Percentiles rank a stretch among this genome's conserved stretches.
Evolutionary conservation across 495 filamentous ascomycete species (phyloP).

Genomic region (Podospora pseudocomata): DNA sequence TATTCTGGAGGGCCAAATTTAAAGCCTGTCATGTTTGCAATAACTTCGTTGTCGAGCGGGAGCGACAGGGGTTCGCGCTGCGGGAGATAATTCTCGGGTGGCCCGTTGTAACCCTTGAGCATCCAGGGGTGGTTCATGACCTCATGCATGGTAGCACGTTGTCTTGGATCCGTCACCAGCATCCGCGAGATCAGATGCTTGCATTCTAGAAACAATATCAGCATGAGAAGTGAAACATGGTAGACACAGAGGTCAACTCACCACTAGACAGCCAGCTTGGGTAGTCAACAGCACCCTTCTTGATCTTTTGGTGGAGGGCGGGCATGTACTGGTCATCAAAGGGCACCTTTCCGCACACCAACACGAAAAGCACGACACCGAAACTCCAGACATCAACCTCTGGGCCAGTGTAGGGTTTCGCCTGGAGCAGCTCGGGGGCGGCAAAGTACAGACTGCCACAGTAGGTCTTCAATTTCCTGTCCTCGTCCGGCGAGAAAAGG

Average conservation of each 20-base stretch:
- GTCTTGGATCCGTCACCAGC: slow-evolving; percentile 90
- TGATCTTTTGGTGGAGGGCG: slow-evolving; percentile 97
- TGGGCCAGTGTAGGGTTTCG: slow-evolving; percentile 88
- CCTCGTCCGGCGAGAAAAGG: slow-evolving; percentile 79
- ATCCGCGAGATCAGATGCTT: slow-evolving; percentile 90
- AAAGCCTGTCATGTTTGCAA: slow-evolving; percentile 95
- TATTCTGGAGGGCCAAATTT: slow-evolving; percentile 88
- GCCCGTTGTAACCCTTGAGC: slow-evolving; percentile 80
- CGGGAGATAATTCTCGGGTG: slow-evolving; percentile 89
- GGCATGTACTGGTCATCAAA: slow-evolving; percentile 99
- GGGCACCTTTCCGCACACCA: slow-evolving; percentile 97
- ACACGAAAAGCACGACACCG: slow-evolving; percentile 96
- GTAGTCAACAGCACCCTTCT: slow-evolving; percentile 94
- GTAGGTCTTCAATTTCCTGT: slow-evolving; percentile 80
- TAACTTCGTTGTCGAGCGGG: slow-evolving; percentile 76
- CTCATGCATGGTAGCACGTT: slow-evolving; percentile 81
- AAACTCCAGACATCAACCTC: slow-evolving; percentile 99
- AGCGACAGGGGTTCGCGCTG: slow-evolving; percentile 77
- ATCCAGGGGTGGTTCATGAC: slow-evolving; percentile 98
- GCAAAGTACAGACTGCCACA: slow-evolving; percentile 98
- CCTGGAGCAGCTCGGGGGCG: slow-evolving; percentile 90
- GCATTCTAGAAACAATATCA: slow-evolving; percentile 63
- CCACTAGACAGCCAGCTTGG: slow-evolving; percentile 87
- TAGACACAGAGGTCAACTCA: slow-evolving; percentile 39
- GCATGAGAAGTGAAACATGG: slow-evolving; percentile 15